These are phyloP conservation scores for Pseudogymnoascus sp. DNA, from an alignment of 2,329 filamentous ascomycete genomes.

Conservation along the genomic window DNA sequence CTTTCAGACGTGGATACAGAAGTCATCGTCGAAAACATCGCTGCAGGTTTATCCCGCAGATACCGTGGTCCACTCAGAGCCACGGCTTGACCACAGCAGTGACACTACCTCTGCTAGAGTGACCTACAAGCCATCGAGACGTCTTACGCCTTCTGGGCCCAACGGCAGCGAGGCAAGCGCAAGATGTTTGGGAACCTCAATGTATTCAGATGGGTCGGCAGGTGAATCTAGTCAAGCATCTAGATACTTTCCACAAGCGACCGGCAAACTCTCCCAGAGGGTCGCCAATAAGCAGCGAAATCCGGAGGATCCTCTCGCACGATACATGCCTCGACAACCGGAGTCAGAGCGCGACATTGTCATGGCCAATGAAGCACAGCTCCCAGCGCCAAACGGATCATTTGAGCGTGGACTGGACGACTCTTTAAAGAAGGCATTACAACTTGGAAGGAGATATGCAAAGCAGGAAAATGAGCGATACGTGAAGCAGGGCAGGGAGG, in stretches of 20 bases:
- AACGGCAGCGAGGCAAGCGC: neutral
- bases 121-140: neutral
- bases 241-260: neutral
- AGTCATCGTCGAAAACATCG: neutral
- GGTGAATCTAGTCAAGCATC: neutral
- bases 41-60: neutral
- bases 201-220: neutral
- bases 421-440: neutral
- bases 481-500: neutral
- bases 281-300: neutral
- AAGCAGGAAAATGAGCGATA: neutral
- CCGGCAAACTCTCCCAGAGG: neutral
- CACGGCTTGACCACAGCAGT: neutral
- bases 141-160: neutral
- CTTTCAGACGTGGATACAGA: neutral
- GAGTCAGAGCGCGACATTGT: neutral
- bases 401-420: neutral
- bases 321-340: neutral
- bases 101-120: neutral
- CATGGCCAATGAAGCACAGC: neutral
- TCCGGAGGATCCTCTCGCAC: neutral
- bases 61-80: neutral
- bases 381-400: neutral
- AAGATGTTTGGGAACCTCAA: neutral
- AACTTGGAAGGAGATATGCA: neutral